These are phyloP conservation scores for Logfia minima DNA, from an alignment of 129 eudicot species.

Conservation along the genomic window DNA sequence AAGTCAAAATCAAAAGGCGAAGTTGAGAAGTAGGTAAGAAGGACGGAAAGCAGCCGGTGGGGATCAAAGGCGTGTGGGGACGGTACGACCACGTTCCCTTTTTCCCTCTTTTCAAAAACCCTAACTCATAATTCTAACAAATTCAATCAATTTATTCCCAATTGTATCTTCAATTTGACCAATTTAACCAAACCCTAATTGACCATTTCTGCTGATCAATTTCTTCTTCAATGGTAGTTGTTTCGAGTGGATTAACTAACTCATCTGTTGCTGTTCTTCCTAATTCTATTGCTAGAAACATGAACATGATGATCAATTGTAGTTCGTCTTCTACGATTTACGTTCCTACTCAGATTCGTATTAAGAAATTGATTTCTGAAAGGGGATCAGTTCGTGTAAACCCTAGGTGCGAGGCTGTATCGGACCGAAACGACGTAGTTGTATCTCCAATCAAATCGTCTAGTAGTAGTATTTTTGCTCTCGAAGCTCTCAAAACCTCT, in stretches of 20 bases:
- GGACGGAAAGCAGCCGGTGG: slow-evolving; percentile 15
- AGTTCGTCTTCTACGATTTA: slow-evolving; percentile 24
- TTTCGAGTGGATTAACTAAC: slow-evolving; percentile 41
- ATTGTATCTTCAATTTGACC: slow-evolving; percentile 8
- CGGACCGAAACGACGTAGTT: slow-evolving; percentile 15
- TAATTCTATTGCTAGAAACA: slow-evolving; percentile 10
- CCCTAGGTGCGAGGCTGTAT: slow-evolving; percentile 45
- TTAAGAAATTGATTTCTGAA: slow-evolving; percentile 18
- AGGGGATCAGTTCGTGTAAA: slow-evolving; percentile 27
- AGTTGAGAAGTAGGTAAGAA: neutral
- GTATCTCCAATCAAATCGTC: slow-evolving; percentile 30
- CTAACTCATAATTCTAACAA: neutral
- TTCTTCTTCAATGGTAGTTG: slow-evolving; percentile 39
- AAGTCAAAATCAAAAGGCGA: no score
- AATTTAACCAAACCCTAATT: neutral
- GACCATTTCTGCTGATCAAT: neutral
- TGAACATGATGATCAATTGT: slow-evolving; percentile 12
- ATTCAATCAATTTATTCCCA: neutral
- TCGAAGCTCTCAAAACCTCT: slow-evolving; percentile 62
- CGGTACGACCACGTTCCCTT: slow-evolving; percentile 25
- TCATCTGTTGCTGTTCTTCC: slow-evolving; percentile 18
- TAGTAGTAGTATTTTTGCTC: slow-evolving; percentile 53
- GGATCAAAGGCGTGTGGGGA: slow-evolving; percentile 40
- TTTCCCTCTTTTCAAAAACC: neutral
- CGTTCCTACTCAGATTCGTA: slow-evolving; percentile 26